phyloP scores from a whole-genome alignment of 345 rosid species.

The Salix exigua region DNA sequence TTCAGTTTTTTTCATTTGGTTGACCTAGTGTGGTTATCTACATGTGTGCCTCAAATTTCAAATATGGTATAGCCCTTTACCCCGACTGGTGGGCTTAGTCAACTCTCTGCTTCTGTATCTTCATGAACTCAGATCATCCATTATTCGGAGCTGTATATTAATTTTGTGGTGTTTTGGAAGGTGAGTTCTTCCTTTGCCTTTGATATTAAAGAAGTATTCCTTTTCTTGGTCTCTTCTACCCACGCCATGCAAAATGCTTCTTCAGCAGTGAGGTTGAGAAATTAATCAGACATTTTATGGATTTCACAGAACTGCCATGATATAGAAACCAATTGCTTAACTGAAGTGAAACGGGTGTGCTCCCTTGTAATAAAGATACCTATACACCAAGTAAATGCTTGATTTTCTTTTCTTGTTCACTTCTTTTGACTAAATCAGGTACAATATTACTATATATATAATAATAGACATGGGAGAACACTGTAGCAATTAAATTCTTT shows the following conservation, averaged over 20 bases:
- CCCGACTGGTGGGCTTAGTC: neutral
- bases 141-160: neutral
- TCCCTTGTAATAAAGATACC: neutral
- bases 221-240: slow-evolving; percentile 1
- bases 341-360: neutral
- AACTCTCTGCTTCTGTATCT: neutral
- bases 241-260: too few relatives aligned
- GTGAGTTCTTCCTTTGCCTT: neutral
- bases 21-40: neutral
- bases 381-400: neutral
- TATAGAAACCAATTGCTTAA: neutral
- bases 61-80: neutral
- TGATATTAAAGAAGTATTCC: neutral
- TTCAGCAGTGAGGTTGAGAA: neutral
- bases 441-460: too few relatives aligned
- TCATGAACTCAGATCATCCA: neutral
- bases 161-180: neutral
- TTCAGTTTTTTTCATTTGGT: neutral
- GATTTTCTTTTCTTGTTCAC: slow-evolving; percentile 4
- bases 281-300: neutral
- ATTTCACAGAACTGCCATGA: neutral
- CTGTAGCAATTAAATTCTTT: too few relatives aligned
- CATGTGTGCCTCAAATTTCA: neutral
- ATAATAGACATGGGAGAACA: too few relatives aligned
- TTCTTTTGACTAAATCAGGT: neutral